These are phyloP conservation scores for Silene conica DNA, from an alignment of 148 eudicot genomes.

Conservation along the genomic window DNA sequence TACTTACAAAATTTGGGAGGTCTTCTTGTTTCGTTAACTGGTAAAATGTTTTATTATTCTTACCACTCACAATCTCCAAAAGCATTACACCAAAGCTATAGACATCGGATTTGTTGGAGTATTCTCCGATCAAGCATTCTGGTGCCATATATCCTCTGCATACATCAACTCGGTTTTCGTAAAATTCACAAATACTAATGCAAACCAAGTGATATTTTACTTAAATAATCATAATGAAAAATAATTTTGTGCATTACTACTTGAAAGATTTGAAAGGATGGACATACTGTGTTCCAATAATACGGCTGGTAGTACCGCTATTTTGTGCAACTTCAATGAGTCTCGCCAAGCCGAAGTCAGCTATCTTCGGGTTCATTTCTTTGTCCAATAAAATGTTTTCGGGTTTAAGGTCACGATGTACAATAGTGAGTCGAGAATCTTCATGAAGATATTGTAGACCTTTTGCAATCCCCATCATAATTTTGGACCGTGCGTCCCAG, in stretches of 20 bases:
- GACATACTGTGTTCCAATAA: background rate
- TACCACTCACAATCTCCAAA: constrained; percentile 24
- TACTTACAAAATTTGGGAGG: constrained; percentile 9
- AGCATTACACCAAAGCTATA: constrained; percentile 37
- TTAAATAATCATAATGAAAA: too few relatives aligned
- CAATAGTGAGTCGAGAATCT: background rate
- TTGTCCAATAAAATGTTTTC: background rate
- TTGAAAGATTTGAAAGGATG: too few relatives aligned
- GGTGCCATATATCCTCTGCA: constrained; percentile 31
- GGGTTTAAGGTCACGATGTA: background rate
- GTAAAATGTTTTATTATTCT: background rate
- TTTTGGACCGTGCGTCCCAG: background rate
- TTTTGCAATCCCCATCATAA: background rate
- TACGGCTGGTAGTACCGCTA: background rate
- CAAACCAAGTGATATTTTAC: too few relatives aligned
- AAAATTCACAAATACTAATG: too few relatives aligned
- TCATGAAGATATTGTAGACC: background rate
- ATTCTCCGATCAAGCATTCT: constrained; percentile 28
- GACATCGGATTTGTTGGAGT: constrained; percentile 43
- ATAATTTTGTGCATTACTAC: too few relatives aligned
- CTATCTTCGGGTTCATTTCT: background rate
- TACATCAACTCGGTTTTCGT: too few relatives aligned
- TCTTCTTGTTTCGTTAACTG: background rate
- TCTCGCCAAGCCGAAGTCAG: background rate
- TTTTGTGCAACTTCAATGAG: background rate